These are phyloP conservation scores for Amauroascus verrucosus DNA, from an alignment of 2,329 filamentous ascomycete species.

Conservation along the genomic window DNA sequence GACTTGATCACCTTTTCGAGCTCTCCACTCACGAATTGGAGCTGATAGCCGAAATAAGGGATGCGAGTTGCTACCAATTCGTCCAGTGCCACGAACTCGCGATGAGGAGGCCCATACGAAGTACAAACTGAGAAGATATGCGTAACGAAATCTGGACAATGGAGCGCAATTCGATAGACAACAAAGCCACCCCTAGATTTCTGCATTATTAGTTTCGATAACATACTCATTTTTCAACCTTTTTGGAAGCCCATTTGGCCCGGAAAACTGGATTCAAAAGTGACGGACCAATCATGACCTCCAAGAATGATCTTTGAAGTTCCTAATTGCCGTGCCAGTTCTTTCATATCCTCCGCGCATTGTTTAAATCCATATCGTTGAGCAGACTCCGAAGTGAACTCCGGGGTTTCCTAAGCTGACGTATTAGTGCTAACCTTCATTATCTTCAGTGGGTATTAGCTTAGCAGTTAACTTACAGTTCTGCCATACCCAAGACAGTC, in stretches of 20 bases:
- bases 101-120: constrained; percentile 53
- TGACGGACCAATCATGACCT: constrained; percentile 67
- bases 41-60: constrained; percentile 71
- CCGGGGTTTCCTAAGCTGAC: constrained; percentile 30
- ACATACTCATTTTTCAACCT: background rate
- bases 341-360: constrained; percentile 63
- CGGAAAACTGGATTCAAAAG: background rate
- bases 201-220: background rate
- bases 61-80: constrained; percentile 46
- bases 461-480: constrained; percentile 42
- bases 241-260: background rate
- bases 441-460: background rate
- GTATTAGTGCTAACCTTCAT: background rate
- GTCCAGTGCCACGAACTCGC: constrained; percentile 47
- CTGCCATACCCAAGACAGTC: constrained; percentile 81
- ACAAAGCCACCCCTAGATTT: constrained; percentile 57
- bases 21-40: constrained; percentile 62
- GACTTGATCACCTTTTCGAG: constrained; percentile 51
- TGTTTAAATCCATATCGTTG: constrained; percentile 60
- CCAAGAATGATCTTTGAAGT: constrained; percentile 61
- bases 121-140: constrained; percentile 74
- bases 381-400: constrained; percentile 51
- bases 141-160: constrained; percentile 60
- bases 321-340: constrained; percentile 52
- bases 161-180: constrained; percentile 63